Conservation (phyloP, 805 yeast genomes). For the Saccharomycopsis selenospora region DNA sequence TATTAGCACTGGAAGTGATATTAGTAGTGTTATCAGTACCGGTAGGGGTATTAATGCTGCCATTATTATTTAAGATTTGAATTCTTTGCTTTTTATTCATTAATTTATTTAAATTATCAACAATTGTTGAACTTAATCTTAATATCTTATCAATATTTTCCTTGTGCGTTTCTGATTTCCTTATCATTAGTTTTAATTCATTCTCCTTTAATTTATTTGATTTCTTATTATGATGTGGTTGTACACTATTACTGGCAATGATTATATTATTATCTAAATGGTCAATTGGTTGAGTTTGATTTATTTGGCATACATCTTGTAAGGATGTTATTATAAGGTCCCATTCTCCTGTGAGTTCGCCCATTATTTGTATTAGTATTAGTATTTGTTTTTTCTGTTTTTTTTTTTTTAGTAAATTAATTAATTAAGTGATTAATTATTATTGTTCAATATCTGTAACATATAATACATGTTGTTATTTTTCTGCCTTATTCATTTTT, state of each 20-base stretch:
- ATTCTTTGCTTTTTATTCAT: conserved; percentile 29
- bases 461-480: too few relatives aligned
- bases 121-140: conserved; percentile 35
- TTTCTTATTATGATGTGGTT: conserved; percentile 16
- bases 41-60: background rate
- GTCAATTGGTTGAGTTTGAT: conserved; percentile 49
- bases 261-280: conserved; percentile 22
- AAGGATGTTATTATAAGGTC: conserved; percentile 57
- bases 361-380: too few relatives aligned
- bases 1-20: too few relatives aligned
- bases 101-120: conserved; percentile 41
- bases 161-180: conserved; percentile 43
- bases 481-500: too few relatives aligned
- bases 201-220: conserved; percentile 30
- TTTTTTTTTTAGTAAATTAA: too few relatives aligned
- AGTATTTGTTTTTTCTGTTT: too few relatives aligned
- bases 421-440: too few relatives aligned
- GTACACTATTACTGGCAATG: conserved; percentile 26
- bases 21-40: too few relatives aligned
- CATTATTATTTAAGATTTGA: too few relatives aligned
- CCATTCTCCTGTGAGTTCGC: conserved; percentile 59
- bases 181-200: conserved; percentile 35
- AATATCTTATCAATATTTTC: conserved; percentile 50
- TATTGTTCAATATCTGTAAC: too few relatives aligned
- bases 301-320: conserved; percentile 60